Base-by-base conservation (phyloP, 1,139 yeast species). In the Hemisphaericaspora xylanilytica region DNA sequence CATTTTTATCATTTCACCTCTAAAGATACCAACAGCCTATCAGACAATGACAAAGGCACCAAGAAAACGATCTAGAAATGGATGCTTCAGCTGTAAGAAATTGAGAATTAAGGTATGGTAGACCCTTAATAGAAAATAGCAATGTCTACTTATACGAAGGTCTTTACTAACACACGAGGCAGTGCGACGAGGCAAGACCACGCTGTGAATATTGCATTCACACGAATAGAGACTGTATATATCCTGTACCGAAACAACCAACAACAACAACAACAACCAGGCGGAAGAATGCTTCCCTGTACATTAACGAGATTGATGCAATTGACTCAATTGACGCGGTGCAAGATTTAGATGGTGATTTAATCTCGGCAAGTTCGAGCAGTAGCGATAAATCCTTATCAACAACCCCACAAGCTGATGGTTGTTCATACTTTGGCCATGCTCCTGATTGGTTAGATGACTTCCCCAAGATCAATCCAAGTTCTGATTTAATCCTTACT, bases 151-250 rank as follows among this genome's bases (percentile, higher is more conserved):
- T n/a, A n/a, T n/a, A n/a, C n/a, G n/a, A n/a, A n/a, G n/a, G n/a
- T n/a, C n/a, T n/a, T 31, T 32, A 30, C 40, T 37, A 38, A 37
- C 38, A 17, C 22, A 13, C 16, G 14, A 14, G 14, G 9, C 18
- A 46, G 53, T 68, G 73, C 41, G 52, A 61, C 41, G 72, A 66
- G 40, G 57, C 42, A 3, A 55, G 52, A 39, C 74, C 74, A 2
- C 25, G 33, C 7, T 67, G 73, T 52, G 73, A 67, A 40, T 67
- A 67, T 45, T 67, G 73, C 41, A 35, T 33, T 4, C 63, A 63
- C 37, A 64, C 69, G n/a, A 44, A 45, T 13, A 46, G 70, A 27
- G 42, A 43, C 13, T 67, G 73, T 43, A 44, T 49, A 2, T 67
- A 66, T 40, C 57, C 61, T 2, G 18, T 29, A n/a, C 36, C 40